Evolutionary conservation across 345 rosid genomes (phyloP).

Genomic region (Salix udensis): DNA sequence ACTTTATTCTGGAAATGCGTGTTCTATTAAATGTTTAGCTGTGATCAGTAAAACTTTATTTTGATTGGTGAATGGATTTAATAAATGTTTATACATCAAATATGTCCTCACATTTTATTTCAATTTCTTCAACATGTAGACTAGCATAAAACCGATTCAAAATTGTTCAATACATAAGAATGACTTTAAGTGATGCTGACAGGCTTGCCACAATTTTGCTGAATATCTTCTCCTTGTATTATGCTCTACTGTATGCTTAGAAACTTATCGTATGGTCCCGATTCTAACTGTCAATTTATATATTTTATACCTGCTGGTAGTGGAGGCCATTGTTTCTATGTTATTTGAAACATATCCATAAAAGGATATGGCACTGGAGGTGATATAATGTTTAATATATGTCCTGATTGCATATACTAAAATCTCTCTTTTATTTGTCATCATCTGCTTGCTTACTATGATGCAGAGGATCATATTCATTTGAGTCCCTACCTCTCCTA

Average conservation of each 20-base stretch:
- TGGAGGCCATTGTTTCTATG: neutral
- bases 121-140: neutral
- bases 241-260: neutral
- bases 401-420: neutral
- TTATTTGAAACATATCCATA: neutral
- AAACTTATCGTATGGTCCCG: neutral
- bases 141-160: neutral
- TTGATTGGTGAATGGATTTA: neutral
- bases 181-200: neutral
- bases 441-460: slow-evolving; percentile 7
- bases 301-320: neutral
- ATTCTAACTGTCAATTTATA: neutral
- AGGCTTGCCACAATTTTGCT: neutral
- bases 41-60: neutral
- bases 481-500: slow-evolving; percentile 81
- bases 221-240: neutral
- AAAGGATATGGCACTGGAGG: neutral
- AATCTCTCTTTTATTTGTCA: neutral
- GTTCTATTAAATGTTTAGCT: neutral
- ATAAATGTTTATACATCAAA: neutral
- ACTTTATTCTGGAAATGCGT: neutral
- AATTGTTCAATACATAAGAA: neutral
- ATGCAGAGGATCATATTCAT: slow-evolving; percentile 81
- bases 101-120: neutral
- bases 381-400: neutral